These are phyloP conservation scores for Ceratobasidium sp. DNA, from an alignment of 1,284 basidiomycete species.

Conservation along the genomic window DNA sequence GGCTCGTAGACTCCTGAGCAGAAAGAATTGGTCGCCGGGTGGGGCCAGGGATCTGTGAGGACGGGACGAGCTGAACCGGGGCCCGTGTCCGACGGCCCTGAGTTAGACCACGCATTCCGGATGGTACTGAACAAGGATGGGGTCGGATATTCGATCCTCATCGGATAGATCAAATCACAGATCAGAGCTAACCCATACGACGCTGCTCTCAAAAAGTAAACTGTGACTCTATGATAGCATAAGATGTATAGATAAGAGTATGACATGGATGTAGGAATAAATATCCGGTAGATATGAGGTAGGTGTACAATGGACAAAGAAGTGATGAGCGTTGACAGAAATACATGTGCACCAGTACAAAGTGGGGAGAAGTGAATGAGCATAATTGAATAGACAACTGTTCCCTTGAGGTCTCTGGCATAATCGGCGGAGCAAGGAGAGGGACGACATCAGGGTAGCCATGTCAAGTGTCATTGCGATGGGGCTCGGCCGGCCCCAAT, in stretches of 20 bases:
- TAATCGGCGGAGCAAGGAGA: not conserved
- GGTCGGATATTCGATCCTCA: no score
- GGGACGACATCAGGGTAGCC: not conserved
- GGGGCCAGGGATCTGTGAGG: no score
- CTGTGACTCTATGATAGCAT: not conserved
- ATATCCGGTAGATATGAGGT: constrained; percentile 11
- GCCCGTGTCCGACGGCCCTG: no score
- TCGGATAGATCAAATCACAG: no score
- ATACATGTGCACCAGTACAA: constrained; percentile 9
- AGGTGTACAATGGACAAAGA: constrained; percentile 14
- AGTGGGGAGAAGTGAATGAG: not conserved
- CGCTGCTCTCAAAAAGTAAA: no score
- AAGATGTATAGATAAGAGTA: not conserved
- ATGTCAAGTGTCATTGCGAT: not conserved
- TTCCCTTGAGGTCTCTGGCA: not conserved
- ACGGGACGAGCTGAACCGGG: no score
- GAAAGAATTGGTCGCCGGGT: no score
- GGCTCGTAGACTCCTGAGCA: not conserved
- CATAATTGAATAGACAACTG: not conserved
- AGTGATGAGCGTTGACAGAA: not conserved
- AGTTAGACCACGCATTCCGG: no score
- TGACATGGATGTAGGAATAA: constrained; percentile 3
- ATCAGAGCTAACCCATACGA: no score
- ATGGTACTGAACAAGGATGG: no score
- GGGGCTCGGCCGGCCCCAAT: constrained; percentile 24